A percentile compares a stretch with the other conserved stretches of the same genome.
These are phyloP conservation scores for Sporothrix mexicana DNA, from an alignment of 2,329 filamentous ascomycete species.

Conservation along the genomic window DNA sequence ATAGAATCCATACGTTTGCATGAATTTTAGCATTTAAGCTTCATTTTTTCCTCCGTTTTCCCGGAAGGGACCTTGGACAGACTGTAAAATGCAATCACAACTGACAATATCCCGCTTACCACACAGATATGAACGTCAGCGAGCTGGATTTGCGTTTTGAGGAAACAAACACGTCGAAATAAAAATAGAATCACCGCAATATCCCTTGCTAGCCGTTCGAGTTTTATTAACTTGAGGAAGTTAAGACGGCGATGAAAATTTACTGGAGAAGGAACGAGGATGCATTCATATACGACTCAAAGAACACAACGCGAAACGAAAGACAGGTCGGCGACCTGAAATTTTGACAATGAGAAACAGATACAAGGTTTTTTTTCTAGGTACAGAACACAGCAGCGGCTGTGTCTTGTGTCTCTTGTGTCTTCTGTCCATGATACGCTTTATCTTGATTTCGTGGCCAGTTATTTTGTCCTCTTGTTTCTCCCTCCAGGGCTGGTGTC, in stretches of 20 bases:
- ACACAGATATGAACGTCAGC: background rate
- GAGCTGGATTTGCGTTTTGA: background rate
- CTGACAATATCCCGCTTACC: background rate
- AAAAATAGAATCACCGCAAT: background rate
- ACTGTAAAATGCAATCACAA: background rate
- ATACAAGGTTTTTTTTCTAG: background rate
- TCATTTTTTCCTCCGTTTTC: background rate
- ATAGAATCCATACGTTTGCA: background rate
- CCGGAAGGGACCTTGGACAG: background rate
- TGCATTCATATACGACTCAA: background rate
- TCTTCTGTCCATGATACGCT: background rate
- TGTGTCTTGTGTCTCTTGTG: background rate
- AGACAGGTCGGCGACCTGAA: slow-evolving; percentile 23
- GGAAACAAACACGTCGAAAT: background rate
- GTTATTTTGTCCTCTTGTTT: background rate
- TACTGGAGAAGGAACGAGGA: slow-evolving; percentile 12
- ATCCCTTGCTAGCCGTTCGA: background rate
- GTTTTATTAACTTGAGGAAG: background rate
- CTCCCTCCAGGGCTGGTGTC: slow-evolving; percentile 10
- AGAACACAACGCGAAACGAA: background rate
- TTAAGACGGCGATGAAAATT: background rate
- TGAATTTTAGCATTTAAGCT: background rate
- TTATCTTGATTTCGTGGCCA: background rate
- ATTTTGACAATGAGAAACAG: background rate
- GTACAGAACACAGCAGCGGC: slow-evolving; percentile 7